A percentile compares a stretch with the other conserved stretches of the same genome.
Conservation (phyloP, 2,329 filamentous ascomycete species). For the Fusarium phyllophilum region DNA sequence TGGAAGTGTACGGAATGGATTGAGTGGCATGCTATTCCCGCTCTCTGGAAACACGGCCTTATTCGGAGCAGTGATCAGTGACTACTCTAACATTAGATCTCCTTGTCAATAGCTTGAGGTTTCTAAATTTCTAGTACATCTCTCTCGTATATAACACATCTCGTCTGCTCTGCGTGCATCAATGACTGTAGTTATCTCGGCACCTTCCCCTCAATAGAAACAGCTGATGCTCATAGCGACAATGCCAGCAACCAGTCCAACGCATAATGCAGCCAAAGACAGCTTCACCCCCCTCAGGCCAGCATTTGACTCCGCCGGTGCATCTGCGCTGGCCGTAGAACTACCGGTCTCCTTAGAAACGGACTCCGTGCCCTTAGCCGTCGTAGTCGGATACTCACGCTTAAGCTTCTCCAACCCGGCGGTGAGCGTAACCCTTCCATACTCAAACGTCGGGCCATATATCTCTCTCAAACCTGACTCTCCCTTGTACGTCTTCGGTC, state of each 20-base stretch:
- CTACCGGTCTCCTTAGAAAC: background rate
- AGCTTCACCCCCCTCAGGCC: no score
- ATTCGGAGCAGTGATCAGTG: no score
- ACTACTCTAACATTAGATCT: no score
- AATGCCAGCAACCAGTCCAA: no score
- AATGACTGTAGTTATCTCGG: no score
- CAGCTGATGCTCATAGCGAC: no score
- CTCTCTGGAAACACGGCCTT: background rate
- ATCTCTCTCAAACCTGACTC: background rate
- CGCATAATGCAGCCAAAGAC: no score
- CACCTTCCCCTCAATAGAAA: no score
- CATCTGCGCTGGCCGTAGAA: background rate
- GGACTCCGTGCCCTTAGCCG: background rate
- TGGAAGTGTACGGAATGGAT: slow-evolving; percentile 4
- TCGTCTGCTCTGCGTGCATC: no score
- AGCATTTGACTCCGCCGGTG: background rate
- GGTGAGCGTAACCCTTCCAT: background rate
- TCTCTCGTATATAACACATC: no score
- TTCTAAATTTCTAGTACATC: no score
- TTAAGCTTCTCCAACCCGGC: background rate
- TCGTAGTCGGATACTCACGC: background rate
- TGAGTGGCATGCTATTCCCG: background rate
- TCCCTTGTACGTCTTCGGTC: background rate
- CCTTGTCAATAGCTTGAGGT: no score
- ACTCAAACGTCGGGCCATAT: background rate